Evolutionary conservation across 306 rosid species (phyloP), one percentile per base, ranked within the genome.

Genomic region (Parietaria judaica): DNA sequence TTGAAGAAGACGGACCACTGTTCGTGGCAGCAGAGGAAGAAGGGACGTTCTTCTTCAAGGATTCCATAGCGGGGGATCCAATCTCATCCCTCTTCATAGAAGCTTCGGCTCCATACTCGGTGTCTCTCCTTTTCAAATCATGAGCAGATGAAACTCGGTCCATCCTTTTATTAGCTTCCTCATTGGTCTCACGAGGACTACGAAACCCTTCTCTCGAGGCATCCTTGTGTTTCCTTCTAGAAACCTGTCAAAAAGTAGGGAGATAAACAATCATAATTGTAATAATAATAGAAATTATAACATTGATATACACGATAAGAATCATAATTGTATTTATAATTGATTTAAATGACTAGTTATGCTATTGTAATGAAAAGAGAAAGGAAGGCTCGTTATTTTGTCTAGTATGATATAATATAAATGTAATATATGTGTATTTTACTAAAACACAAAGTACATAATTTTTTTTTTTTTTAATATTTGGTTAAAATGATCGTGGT

Each of bases 171-270:
- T 23, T 23, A 58, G 78, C 63, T 68, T 86, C 99, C 65, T 86
- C 95, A 66, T 83, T 94, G 68, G 55, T 76, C 41, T 86, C 99
- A 23, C 75, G 84, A 45, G 88, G 77, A 77, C 80, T 67, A 48
- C 81, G 78, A 51, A 60, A 64, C 67, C 84, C 87, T 69, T 88
- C 96, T 79, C 77, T 86, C 56, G 86, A 68, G 44, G 85, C 66
- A 65, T 92, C 96, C 76, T 78, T 92, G 86, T 60, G 66, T 69
- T 88, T 92, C 78, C 95, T 77, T 74, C 86, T 76, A 74, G 86
- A 73, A 10, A 78, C 84, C 99, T 92, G 70, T 34, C 63, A 60
- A 15, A 57, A 46, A 13, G 41, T 52, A 45, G 31, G 31, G 31
- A 23, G 31, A 23, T 23, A 23, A 23, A 23, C 31, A 23, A 23